Conservation (phyloP, 2,329 filamentous ascomycete species). For the Colletotrichum tamarilloi region DNA sequence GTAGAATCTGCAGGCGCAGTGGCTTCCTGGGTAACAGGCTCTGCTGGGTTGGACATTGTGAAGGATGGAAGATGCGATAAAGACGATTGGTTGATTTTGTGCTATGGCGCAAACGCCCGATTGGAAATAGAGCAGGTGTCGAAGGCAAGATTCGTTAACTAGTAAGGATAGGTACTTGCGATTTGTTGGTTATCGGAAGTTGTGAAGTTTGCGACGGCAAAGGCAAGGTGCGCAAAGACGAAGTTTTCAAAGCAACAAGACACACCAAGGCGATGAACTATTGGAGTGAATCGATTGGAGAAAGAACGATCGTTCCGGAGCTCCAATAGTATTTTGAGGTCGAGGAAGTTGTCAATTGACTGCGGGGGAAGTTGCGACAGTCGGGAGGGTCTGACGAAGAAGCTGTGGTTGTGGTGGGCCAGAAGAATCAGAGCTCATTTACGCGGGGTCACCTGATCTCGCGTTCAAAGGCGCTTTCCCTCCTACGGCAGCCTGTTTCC, state of each 20-base stretch:
- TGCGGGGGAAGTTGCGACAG: not conserved
- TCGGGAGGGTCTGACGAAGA: not conserved
- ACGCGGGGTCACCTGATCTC: constrained; percentile 52
- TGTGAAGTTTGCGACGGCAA: not conserved
- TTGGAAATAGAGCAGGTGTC: not conserved
- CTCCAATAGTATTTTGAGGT: not conserved
- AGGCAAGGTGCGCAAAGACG: not conserved
- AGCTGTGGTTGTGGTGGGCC: not conserved
- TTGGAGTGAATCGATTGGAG: not conserved
- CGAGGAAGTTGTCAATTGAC: not conserved
- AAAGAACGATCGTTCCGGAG: not conserved
- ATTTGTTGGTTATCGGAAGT: constrained; percentile 2
- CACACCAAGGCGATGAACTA: not conserved
- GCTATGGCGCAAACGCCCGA: not conserved
- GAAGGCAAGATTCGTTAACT: not conserved
- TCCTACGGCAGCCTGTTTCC: constrained; percentile 20
- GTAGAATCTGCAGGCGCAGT: constrained; percentile 35
- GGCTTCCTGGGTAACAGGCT: constrained; percentile 22
- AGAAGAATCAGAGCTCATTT: constrained; percentile 12
- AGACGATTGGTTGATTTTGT: not conserved
- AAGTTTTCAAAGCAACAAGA: not conserved
- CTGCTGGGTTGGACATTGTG: constrained; percentile 31
- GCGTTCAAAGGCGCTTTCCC: constrained; percentile 40
- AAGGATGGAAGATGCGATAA: not conserved
- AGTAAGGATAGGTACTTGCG: not conserved